Conservation (phyloP, 768 basidiomycete species). For the Phanerochaete sordida region DNA sequence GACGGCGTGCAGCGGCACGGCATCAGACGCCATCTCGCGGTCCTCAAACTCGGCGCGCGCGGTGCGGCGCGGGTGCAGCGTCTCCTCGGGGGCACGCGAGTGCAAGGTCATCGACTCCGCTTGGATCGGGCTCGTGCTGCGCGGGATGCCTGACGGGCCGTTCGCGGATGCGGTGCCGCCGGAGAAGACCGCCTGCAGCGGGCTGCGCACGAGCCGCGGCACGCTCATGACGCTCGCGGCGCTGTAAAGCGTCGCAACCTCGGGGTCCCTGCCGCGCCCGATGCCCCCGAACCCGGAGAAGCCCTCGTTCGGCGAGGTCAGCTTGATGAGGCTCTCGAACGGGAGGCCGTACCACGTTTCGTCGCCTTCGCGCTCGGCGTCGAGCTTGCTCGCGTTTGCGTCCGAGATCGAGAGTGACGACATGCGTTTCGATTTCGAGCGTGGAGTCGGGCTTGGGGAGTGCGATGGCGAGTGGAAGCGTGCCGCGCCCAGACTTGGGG, state of each 20-base stretch:
- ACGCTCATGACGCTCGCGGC: constrained; percentile 78
- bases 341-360: constrained; percentile 59
- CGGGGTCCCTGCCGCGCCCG: constrained; percentile 59
- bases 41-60: constrained; percentile 55
- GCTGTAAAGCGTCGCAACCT: constrained; percentile 85
- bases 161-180: constrained; percentile 16
- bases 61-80: constrained; percentile 34
- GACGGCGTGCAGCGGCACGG: constrained; percentile 43
- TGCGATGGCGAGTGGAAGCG: background rate
- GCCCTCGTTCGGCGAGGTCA: constrained; percentile 64
- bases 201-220: constrained; percentile 38
- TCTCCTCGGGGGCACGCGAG: constrained; percentile 24
- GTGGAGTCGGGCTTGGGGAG: constrained; percentile 11
- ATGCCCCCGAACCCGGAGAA: constrained; percentile 25
- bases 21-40: constrained; percentile 81
- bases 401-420: constrained; percentile 14
- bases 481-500: background rate
- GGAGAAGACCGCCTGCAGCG: constrained; percentile 32
- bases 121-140: constrained; percentile 28
- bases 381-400: background rate
- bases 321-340: constrained; percentile 63
- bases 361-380: constrained; percentile 24
- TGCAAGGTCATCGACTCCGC: constrained; percentile 16
- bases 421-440: constrained; percentile 10
- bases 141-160: constrained; percentile 11